Evolutionary conservation across 106 monocot species (phyloP), one percentile per base, ranked within the genome.

Genomic region (Dioscorea zingiberensis): DNA sequence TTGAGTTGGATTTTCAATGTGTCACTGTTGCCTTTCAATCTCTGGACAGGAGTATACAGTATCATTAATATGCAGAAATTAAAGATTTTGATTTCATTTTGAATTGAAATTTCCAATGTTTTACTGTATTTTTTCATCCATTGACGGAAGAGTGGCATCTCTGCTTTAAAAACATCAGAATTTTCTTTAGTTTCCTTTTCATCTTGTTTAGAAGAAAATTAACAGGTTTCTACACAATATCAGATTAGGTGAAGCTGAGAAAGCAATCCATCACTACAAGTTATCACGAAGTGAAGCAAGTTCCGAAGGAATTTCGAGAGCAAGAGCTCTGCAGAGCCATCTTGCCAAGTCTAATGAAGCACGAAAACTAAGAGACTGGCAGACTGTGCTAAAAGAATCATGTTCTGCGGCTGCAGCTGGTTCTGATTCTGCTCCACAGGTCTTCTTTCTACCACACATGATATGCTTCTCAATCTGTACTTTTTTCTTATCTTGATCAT

Each of bases 381-480:
- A 51, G 27, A 64, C 63, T 13, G 60, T 83, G 55, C 58, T 83
- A 1, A 67, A 69, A 53, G 69, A 71, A 56, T 57, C 85, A 8
- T 63, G 65, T 27, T 67, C 69, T 45, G 85, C 83, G n/a, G 59
- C 83, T 25, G 58, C 83, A 25, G 54, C 55, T 16, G 93, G 84
- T 19, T 85, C 86, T 17, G 83, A 93, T 69, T 86, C 79, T 17
- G 73, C 86, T 23, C 90, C 90, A 23, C 80, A 80, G 77, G 89
- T 89, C 13, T 21, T 30, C 19, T 58, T 8, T 19, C 13, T 8
- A 55, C 13, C 3, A 51, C 14, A 51, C 19, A 19, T 51, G 51
- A 51, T 0, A 7, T 51, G 7, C 14, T 51, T 51, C 18, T 19
- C 51, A 27, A 13, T 70, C 17, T 26, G 6, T 49, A 16, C 13